These are phyloP conservation scores for Aspergillus neotritici DNA, from an alignment of 2,329 filamentous ascomycete genomes.

Conservation along the genomic window DNA sequence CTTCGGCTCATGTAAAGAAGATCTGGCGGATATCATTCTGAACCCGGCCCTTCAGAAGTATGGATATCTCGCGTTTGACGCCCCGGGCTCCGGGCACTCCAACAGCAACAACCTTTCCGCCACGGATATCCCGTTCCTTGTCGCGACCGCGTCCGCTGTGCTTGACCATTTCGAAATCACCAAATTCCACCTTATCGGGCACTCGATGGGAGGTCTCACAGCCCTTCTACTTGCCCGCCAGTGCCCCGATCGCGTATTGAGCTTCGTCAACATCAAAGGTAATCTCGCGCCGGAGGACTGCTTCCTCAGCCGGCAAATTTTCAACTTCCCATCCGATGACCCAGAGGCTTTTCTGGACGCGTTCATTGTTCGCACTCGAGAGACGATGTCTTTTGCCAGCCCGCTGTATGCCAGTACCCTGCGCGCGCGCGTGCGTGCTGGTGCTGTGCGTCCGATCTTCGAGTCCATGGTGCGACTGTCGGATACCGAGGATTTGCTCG, in stretches of 20 bases:
- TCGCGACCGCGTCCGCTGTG: slow-evolving; percentile 17
- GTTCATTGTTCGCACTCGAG: slow-evolving; percentile 15
- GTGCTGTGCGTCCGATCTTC: slow-evolving; percentile 18
- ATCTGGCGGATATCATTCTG: slow-evolving; percentile 15
- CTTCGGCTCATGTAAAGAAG: slow-evolving; percentile 24
- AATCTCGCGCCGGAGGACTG: slow-evolving; percentile 23
- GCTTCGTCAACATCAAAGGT: slow-evolving; percentile 22
- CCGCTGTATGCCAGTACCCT: slow-evolving; percentile 19
- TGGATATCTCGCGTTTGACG: slow-evolving; percentile 19
- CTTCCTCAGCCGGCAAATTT: slow-evolving; percentile 23
- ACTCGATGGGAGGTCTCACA: slow-evolving; percentile 23
- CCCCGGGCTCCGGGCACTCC: slow-evolving; percentile 21
- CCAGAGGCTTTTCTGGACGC: slow-evolving; percentile 14
- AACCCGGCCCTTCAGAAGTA: slow-evolving; percentile 13
- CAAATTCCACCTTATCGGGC: slow-evolving; percentile 20
- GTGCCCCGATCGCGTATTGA: slow-evolving; percentile 12
- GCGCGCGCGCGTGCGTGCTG: slow-evolving; percentile 11
- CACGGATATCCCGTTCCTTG: slow-evolving; percentile 20
- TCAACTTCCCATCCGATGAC: slow-evolving; percentile 12
- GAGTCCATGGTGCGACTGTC: slow-evolving; percentile 21
- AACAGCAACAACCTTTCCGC: slow-evolving; percentile 13
- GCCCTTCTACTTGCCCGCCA: slow-evolving; percentile 17
- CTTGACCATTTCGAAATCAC: slow-evolving; percentile 16
- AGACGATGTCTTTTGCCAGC: slow-evolving; percentile 8
- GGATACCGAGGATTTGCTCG: slow-evolving; percentile 16